phyloP scores from a whole-genome alignment of 2,329 filamentous ascomycete genomes.

The Fusarium beomiforme region DNA sequence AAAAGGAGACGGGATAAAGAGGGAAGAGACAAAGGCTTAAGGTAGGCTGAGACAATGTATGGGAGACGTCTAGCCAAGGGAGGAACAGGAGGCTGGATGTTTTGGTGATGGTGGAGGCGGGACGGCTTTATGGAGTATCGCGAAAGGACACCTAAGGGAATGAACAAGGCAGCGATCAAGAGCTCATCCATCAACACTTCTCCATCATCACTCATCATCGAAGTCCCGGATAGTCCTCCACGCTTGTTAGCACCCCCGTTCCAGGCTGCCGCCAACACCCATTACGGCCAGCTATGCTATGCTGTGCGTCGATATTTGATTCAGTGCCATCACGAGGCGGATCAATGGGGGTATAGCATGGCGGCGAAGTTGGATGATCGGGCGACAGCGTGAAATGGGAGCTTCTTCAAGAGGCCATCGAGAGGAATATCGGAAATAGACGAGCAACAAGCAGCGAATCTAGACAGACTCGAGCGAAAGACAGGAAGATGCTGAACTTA shows the following conservation, averaged over 20 bases:
- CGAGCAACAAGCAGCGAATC: conserved; percentile 20
- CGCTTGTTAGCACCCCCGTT: background rate
- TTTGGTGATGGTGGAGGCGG: conserved; percentile 37
- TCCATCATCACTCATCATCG: conserved; percentile 12
- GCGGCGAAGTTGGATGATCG: conserved; percentile 22
- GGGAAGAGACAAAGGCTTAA: conserved; percentile 20
- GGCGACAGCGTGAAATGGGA: conserved; percentile 24
- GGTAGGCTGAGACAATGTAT: conserved; percentile 29
- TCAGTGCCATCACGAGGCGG: conserved; percentile 31
- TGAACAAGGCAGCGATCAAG: conserved; percentile 38
- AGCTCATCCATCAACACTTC: conserved; percentile 20
- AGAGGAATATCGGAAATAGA: conserved; percentile 19
- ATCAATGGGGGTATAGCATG: conserved; percentile 32
- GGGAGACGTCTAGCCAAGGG: conserved; percentile 23
- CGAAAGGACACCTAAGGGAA: conserved; percentile 45
- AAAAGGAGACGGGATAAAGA: conserved; percentile 20
- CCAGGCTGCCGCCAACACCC: conserved; percentile 32
- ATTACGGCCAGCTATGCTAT: conserved; percentile 28
- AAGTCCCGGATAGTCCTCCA: background rate
- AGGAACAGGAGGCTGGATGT: conserved; percentile 37
- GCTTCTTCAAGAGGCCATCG: conserved; percentile 36
- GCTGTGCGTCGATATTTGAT: conserved; percentile 21
- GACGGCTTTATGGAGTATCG: conserved; percentile 42
- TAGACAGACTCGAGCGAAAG: conserved; percentile 7
- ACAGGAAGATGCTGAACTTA: conserved; percentile 39